A percentile compares a stretch with the other conserved stretches of the same genome.
These are phyloP conservation scores for Lepraria neglecta DNA, from an alignment of 495 filamentous ascomycete species.

Conservation along the genomic window DNA sequence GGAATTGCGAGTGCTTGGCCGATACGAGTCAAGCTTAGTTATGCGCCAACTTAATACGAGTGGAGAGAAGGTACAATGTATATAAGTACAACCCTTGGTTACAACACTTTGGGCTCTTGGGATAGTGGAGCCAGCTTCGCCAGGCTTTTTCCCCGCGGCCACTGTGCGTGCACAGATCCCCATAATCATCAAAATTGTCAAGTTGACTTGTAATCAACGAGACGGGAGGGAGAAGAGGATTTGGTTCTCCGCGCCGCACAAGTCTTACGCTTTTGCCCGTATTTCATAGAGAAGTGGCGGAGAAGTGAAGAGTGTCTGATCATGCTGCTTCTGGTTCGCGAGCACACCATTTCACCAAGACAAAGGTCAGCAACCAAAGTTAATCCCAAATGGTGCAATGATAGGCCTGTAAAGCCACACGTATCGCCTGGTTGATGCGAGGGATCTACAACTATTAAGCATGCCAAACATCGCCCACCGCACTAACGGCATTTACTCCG, in stretches of 20 bases:
- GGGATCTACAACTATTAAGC: constrained; percentile 23
- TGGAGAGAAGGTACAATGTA: constrained; percentile 7
- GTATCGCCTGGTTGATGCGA: constrained; percentile 20
- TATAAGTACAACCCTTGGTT: constrained; percentile 1
- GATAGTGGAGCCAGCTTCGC: not conserved
- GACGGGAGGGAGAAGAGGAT: not conserved
- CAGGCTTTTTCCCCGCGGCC: not conserved
- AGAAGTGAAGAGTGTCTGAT: constrained; percentile 1
- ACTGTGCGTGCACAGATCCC: not conserved
- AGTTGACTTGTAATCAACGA: not conserved
- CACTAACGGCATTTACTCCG: constrained; percentile 16
- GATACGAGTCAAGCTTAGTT: constrained; percentile 21
- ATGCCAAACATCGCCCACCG: constrained; percentile 26
- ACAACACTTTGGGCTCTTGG: not conserved
- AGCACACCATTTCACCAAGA: not conserved
- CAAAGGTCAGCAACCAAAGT: not conserved
- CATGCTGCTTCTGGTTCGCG: not conserved
- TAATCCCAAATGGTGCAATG: not conserved
- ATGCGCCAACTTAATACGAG: constrained; percentile 17
- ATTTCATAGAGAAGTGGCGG: constrained; percentile 4
- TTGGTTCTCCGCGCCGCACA: constrained; percentile 1
- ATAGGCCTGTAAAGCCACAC: constrained; percentile 15
- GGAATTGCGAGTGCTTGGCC: constrained; percentile 16
- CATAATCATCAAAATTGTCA: not conserved
- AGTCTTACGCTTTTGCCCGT: not conserved